Base-by-base conservation (phyloP, 2,329 filamentous ascomycete genomes). In the Epichloe uncinata region DNA sequence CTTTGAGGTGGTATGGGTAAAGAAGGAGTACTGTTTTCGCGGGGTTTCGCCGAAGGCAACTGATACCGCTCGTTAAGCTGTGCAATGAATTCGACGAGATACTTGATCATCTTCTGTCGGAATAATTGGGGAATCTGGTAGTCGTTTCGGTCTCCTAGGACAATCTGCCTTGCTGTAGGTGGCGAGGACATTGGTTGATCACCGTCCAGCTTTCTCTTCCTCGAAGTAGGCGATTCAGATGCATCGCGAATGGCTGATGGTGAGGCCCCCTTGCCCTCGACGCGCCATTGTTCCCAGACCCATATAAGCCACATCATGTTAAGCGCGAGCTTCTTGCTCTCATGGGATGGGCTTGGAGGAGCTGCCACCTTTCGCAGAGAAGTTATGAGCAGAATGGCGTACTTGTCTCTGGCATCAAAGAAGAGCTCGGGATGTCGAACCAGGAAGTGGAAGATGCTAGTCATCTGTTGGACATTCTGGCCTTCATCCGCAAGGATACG, bases 401-500 rank as follows among this genome's bases (percentile, higher is more conserved):
- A 94, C 61, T 91, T 90, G 56, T 98, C 93, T 49, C 93, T 78
- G 1, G 88, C 89, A 55, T 97, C 91, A 58, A 94, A 98, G 69
- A 98, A 98, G 4, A 98, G 72, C 60, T 93, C 84, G 0, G 90
- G 85, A 63, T 98, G 91, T 50, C 87, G 81, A 36, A 96, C 91
- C 35, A 98, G 74, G 68, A 98, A 98, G 60, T 96, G 86, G 72
- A 96, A 97, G 58, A 98, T 97, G 69, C 86, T 93, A 48, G 89
- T 95, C 70, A 97, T 85, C 68, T 97, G 93, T 66, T 95, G 90
- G 44, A 91, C 77, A 59, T 98, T 98, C 54, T 93, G 87, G 26
- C 87, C 90, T 66, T 98, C 93, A 63, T 98, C 94, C 3, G 88
- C 84, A 20, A 98, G 70, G 30, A 98, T 95, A 49, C 90, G 87